phyloP scores from a whole-genome alignment of 148 eudicot genomes.

The Camellia japonica region DNA sequence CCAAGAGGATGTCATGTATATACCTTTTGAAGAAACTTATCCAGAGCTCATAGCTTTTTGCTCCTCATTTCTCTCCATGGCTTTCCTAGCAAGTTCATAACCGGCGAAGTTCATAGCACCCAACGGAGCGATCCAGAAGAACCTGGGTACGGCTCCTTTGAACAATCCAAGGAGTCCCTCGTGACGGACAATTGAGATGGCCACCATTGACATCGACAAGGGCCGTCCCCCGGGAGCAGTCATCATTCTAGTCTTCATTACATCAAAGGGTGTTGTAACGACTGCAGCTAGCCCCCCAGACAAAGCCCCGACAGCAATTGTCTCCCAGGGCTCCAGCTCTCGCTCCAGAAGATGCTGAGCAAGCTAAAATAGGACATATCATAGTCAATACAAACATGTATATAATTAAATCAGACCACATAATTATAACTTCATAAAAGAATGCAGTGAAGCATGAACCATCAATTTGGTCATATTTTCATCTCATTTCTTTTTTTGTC shows the following conservation, averaged over 20 bases:
- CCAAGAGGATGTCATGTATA: too few relatives aligned
- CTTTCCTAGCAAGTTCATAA: slow-evolving; percentile 83
- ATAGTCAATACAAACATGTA: neutral
- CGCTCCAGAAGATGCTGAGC: slow-evolving; percentile 68
- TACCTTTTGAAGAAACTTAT: neutral
- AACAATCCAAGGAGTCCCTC: slow-evolving; percentile 91
- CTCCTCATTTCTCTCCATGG: slow-evolving; percentile 66
- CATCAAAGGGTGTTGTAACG: slow-evolving; percentile 87
- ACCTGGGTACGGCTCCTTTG: slow-evolving; percentile 87
- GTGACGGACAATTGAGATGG: slow-evolving; percentile 63
- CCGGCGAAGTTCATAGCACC: slow-evolving; percentile 97
- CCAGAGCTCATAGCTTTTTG: slow-evolving; percentile 33
- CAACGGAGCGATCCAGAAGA: slow-evolving; percentile 93
- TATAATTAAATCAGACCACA: neutral
- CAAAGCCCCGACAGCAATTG: slow-evolving; percentile 81
- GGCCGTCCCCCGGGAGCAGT: slow-evolving; percentile 78
- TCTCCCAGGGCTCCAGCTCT: slow-evolving; percentile 96
- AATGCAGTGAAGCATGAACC: neutral
- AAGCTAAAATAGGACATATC: slow-evolving; percentile 34
- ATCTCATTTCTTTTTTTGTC: neutral
- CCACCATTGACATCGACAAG: slow-evolving; percentile 58
- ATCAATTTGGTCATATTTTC: neutral
- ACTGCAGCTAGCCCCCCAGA: slow-evolving; percentile 94
- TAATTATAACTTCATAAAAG: neutral
- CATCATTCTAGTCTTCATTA: slow-evolving; percentile 90